These are phyloP conservation scores for Wickerhamomyces ciferrii DNA, from an alignment of 805 yeast genomes.

Conservation along the genomic window DNA sequence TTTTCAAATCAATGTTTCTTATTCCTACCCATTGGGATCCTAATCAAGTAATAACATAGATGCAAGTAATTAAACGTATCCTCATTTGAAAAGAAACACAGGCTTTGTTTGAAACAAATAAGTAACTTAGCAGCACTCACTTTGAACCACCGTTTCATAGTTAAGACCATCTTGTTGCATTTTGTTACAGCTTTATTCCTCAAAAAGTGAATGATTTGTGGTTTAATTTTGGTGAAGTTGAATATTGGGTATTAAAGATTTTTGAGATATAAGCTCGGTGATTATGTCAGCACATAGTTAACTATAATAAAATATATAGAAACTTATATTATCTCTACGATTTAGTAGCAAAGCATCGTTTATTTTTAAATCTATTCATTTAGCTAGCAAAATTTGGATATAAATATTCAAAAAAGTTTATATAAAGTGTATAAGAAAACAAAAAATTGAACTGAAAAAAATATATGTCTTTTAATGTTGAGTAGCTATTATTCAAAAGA, in stretches of 20 bases:
- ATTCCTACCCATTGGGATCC: conserved; percentile 1
- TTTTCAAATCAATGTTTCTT: background rate
- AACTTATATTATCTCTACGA: too few relatives aligned
- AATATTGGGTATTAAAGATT: too few relatives aligned
- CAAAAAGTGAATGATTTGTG: too few relatives aligned
- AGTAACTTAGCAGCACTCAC: too few relatives aligned
- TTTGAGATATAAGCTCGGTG: too few relatives aligned
- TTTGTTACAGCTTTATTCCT: background rate
- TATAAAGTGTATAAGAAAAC: background rate
- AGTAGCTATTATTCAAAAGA: conserved; percentile 1
- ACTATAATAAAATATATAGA: too few relatives aligned
- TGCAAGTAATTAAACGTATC: conserved; percentile 1
- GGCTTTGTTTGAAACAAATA: too few relatives aligned
- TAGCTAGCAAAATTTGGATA: too few relatives aligned
- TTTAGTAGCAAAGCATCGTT: too few relatives aligned
- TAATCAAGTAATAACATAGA: background rate
- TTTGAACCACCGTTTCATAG: too few relatives aligned
- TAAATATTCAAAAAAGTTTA: background rate
- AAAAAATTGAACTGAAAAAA: background rate
- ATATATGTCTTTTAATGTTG: background rate
- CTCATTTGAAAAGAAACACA: background rate
- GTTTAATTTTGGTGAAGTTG: too few relatives aligned
- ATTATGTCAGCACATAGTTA: too few relatives aligned
- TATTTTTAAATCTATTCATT: background rate
- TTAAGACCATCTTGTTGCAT: background rate